These are phyloP conservation scores for Hypoxylon lenormandii DNA, from an alignment of 495 filamentous ascomycete genomes.

Conservation along the genomic window DNA sequence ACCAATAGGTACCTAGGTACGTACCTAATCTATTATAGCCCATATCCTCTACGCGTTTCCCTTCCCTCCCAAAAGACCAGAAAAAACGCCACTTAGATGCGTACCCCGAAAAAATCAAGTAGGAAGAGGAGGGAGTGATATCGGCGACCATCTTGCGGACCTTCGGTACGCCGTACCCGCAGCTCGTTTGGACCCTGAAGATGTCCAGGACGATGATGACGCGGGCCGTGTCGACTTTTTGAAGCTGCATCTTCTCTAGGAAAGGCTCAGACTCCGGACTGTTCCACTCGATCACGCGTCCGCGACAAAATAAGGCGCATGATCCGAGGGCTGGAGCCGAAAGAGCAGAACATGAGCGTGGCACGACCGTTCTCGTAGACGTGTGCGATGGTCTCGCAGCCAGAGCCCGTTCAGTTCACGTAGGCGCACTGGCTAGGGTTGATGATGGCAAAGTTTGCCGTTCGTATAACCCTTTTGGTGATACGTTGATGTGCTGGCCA, in stretches of 20 bases:
- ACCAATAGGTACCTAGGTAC: background rate
- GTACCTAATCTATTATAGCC: background rate
- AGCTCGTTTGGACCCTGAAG: slow-evolving; percentile 70
- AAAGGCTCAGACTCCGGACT: slow-evolving; percentile 52
- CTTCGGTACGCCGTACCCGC: slow-evolving; percentile 69
- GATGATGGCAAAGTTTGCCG: slow-evolving; percentile 62
- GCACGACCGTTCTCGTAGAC: slow-evolving; percentile 72
- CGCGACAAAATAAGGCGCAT: slow-evolving; percentile 69
- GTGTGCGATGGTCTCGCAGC: slow-evolving; percentile 70
- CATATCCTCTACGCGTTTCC: background rate
- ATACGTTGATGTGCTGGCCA: slow-evolving; percentile 68
- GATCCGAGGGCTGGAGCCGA: slow-evolving; percentile 66
- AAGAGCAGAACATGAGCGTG: slow-evolving; percentile 73
- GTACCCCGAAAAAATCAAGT: slow-evolving; percentile 6
- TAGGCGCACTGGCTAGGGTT: slow-evolving; percentile 27
- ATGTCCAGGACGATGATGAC: slow-evolving; percentile 69
- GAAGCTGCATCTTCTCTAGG: slow-evolving; percentile 50
- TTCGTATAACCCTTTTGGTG: slow-evolving; percentile 67
- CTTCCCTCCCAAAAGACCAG: background rate
- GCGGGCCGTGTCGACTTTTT: slow-evolving; percentile 57
- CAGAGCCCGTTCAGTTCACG: slow-evolving; percentile 64
- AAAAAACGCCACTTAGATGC: slow-evolving; percentile 13
- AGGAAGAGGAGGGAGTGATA: slow-evolving; percentile 31
- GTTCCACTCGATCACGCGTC: slow-evolving; percentile 64
- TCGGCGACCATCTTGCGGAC: slow-evolving; percentile 31